These are phyloP conservation scores for Harringtonia aguacate DNA, from an alignment of 2,329 filamentous ascomycete genomes.

Conservation along the genomic window DNA sequence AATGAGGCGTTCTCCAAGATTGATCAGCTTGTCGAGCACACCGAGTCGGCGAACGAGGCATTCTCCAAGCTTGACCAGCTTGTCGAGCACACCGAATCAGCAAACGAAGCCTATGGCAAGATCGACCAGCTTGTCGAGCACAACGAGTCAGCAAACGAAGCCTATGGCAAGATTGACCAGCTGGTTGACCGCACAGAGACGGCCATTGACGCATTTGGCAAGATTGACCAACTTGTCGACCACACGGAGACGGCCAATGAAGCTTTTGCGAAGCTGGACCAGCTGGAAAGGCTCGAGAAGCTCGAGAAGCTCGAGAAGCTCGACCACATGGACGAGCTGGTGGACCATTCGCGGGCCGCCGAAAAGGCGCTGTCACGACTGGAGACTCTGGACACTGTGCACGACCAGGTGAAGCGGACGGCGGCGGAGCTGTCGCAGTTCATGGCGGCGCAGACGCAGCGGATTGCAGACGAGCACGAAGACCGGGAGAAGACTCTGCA, in stretches of 20 bases:
- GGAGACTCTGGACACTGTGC: slow-evolving; percentile 77
- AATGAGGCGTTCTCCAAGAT: slow-evolving; percentile 26
- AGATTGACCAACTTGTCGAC: slow-evolving; percentile 18
- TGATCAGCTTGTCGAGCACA: slow-evolving; percentile 28
- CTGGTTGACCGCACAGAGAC: slow-evolving; percentile 7
- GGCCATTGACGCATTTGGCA: background rate
- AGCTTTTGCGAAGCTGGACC: background rate
- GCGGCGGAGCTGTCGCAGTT: slow-evolving; percentile 79
- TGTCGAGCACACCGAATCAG: slow-evolving; percentile 13
- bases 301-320: slow-evolving; percentile 48
- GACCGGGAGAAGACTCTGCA: slow-evolving; percentile 69
- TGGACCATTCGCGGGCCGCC: slow-evolving; percentile 52
- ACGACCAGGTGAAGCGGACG: slow-evolving; percentile 74
- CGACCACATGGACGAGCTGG: slow-evolving; percentile 45
- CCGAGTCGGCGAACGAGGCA: slow-evolving; percentile 53
- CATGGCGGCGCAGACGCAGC: slow-evolving; percentile 63
- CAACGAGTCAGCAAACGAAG: background rate
- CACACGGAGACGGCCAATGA: slow-evolving; percentile 54
- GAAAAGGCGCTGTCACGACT: slow-evolving; percentile 64
- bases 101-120: slow-evolving; percentile 5
- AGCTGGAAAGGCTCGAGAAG: slow-evolving; percentile 42
- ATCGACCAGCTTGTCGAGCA: slow-evolving; percentile 7
- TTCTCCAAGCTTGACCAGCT: slow-evolving; percentile 9
- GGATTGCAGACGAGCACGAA: slow-evolving; percentile 67
- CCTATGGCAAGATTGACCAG: background rate